Conservation (phyloP, 2,329 filamentous ascomycete genomes). For the Ophiostoma perfectum region DNA sequence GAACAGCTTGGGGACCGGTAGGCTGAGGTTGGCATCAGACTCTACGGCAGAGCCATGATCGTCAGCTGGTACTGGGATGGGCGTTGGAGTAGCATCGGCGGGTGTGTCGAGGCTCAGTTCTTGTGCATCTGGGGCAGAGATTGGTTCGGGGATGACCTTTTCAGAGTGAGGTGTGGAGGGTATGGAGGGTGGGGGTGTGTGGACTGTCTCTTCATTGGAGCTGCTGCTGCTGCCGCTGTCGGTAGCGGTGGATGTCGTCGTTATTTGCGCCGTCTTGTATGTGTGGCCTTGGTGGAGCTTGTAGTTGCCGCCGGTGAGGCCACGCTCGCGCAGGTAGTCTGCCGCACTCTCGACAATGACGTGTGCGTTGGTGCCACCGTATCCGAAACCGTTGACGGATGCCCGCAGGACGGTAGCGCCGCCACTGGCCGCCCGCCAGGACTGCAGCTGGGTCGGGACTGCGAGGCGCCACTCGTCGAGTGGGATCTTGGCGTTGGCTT, state of each 20-base stretch:
- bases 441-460: constrained; percentile 37
- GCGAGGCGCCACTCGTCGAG: constrained; percentile 37
- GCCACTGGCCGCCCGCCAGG: constrained; percentile 27
- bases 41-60: not conserved
- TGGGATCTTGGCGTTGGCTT: constrained; percentile 42
- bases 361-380: constrained; percentile 34
- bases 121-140: constrained; percentile 14
- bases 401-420: constrained; percentile 24
- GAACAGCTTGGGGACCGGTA: constrained; percentile 31
- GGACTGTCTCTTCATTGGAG: not conserved
- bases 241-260: not conserved
- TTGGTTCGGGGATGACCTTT: constrained; percentile 11
- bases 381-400: constrained; percentile 45
- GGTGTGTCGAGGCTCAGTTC: not conserved
- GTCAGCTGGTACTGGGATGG: not conserved
- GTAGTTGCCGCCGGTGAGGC: not conserved
- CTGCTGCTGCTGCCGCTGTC: not conserved
- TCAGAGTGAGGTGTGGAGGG: constrained; percentile 10
- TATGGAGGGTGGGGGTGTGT: constrained; percentile 9
- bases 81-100: not conserved
- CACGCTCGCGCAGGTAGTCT: constrained; percentile 17
- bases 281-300: not conserved
- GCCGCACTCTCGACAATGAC: constrained; percentile 35
- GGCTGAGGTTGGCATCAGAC: constrained; percentile 25
- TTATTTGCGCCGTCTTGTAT: not conserved